phyloP scores from a whole-genome alignment of 352 stramenopile genomes.

The Pythium volutum region DNA sequence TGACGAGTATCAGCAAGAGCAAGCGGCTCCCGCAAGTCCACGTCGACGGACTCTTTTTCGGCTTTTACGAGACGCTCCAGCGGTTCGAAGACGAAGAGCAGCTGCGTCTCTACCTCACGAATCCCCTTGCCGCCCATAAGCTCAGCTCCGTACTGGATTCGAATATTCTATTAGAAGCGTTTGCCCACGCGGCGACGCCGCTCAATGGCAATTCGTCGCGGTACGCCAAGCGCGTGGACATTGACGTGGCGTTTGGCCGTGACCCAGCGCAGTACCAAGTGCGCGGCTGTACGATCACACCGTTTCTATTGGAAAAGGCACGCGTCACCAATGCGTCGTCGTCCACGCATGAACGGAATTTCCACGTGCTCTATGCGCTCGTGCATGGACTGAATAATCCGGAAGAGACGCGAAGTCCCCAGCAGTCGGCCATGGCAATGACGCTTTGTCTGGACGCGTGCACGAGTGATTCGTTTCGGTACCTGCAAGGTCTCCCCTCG shows the following conservation, averaged over 20 bases:
- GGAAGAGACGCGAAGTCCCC: too few species aligned
- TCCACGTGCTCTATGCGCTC: conserved; percentile 74
- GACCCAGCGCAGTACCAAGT: conserved; percentile 58
- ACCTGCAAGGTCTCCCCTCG: conserved; percentile 27
- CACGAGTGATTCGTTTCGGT: conserved; percentile 43
- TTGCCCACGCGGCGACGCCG: conserved; percentile 59
- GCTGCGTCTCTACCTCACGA: conserved; percentile 74
- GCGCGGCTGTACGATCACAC: conserved; percentile 44
- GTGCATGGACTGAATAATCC: conserved; percentile 49
- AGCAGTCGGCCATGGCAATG: conserved; percentile 31
- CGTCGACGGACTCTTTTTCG: conserved; percentile 67
- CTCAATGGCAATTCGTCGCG: conserved; percentile 76
- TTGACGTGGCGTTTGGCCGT: conserved; percentile 42
- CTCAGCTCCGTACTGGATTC: conserved; percentile 58
- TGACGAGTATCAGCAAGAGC: conserved; percentile 62
- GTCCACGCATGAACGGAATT: conserved; percentile 40
- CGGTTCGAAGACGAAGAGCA: conserved; percentile 77
- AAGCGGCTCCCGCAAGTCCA: conserved; percentile 74
- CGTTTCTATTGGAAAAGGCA: conserved; percentile 69
- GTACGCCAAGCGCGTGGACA: conserved; percentile 63
- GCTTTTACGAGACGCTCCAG: conserved; percentile 79
- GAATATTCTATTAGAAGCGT: conserved; percentile 76
- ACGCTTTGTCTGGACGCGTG: conserved; percentile 39
- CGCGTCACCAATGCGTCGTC: conserved; percentile 35
- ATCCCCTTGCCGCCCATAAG: conserved; percentile 56